Base-by-base conservation (phyloP, 768 basidiomycete genomes). In the Lactarius psammicola region DNA sequence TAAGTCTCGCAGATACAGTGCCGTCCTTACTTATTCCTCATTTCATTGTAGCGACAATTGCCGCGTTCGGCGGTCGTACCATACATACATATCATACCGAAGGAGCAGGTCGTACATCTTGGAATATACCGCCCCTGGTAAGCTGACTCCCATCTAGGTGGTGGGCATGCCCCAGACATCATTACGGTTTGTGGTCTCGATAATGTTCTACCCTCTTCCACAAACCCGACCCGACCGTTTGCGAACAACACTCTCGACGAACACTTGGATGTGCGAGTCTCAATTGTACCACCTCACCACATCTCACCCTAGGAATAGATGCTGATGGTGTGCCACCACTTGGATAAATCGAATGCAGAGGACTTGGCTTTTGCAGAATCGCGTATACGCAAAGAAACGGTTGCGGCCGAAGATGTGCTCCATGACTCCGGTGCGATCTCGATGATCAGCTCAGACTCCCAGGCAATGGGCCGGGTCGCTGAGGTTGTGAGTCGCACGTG, bases 241-340 rank as follows among this genome's bases (percentile, higher is more conserved):
- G 84, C 94, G 1, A 78, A 80, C 36, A 98, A 98, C 74, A 99
- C 97, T 0, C 80, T 98, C 8, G 95, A 97, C 68, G 97, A 98
- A 74, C 97, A 99, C 78, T 85, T 97, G 18, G 97, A 98, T 73
- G 96, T 96, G 72, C 74, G 89, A 73, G 6, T 49, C 42, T 20
- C 36, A 34, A 34, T 26, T 26, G 8, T 7, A 63, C 42, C 46
- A 17, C 56, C 26, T 49, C 33, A 69, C 46, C 63, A 40, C 51
- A 58, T 17, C 17, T 64, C 49, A 44, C 57, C 53, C 11, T 44
- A 20, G 46, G 10, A 9, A 31, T 71, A 97, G 95, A 99, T 98
- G 97, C 81, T 98, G 28, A 98, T 98, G 94, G 95, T 98, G n/a
- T 97, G 95, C 75, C 96, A 99, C 75, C 96, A 99, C 76, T 85